phyloP scores from a whole-genome alignment of 2,329 filamentous ascomycete genomes.

The Epichloe amarillans region DNA sequence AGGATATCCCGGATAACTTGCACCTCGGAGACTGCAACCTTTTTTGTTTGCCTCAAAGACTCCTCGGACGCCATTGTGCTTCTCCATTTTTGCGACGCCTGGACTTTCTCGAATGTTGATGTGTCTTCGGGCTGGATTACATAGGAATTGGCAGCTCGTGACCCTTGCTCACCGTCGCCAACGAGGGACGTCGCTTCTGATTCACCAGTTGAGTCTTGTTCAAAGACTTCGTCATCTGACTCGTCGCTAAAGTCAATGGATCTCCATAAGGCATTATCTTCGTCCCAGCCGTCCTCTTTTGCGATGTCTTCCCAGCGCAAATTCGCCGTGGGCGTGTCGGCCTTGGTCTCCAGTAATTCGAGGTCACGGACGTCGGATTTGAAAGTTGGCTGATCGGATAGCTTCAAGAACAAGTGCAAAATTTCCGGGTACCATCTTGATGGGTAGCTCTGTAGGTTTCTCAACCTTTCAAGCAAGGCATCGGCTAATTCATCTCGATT shows the following conservation, averaged over 20 bases:
- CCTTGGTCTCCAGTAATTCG: slow-evolving; percentile 32
- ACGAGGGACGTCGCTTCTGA: slow-evolving; percentile 21
- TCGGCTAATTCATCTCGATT: slow-evolving; percentile 70
- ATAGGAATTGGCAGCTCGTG: slow-evolving; percentile 18
- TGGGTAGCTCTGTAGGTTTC: slow-evolving; percentile 39
- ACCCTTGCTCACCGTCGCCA: slow-evolving; percentile 16
- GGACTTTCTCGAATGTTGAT: slow-evolving; percentile 17
- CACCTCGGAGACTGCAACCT: slow-evolving; percentile 50
- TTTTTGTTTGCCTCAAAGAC: slow-evolving; percentile 19
- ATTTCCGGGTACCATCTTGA: slow-evolving; percentile 65
- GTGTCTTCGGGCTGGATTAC: slow-evolving; percentile 22
- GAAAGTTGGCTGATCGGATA: slow-evolving; percentile 67
- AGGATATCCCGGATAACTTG: slow-evolving; percentile 64
- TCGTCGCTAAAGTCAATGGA: slow-evolving; percentile 55
- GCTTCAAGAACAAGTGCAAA: slow-evolving; percentile 62
- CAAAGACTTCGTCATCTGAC: slow-evolving; percentile 38
- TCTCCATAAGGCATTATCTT: slow-evolving; percentile 56
- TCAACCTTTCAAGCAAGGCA: slow-evolving; percentile 45
- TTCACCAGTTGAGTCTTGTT: slow-evolving; percentile 23
- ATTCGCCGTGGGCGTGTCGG: slow-evolving; percentile 28
- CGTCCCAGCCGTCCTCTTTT: slow-evolving; percentile 58
- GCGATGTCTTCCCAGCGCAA: slow-evolving; percentile 73
- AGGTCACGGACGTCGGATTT: slow-evolving; percentile 54
- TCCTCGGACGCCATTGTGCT: slow-evolving; percentile 21
- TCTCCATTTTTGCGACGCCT: slow-evolving; percentile 24